Percentiles rank a stretch among this genome's conserved stretches.
These are phyloP conservation scores for Sherardia arvensis DNA, from an alignment of 257 asterid species.

Conservation along the genomic window DNA sequence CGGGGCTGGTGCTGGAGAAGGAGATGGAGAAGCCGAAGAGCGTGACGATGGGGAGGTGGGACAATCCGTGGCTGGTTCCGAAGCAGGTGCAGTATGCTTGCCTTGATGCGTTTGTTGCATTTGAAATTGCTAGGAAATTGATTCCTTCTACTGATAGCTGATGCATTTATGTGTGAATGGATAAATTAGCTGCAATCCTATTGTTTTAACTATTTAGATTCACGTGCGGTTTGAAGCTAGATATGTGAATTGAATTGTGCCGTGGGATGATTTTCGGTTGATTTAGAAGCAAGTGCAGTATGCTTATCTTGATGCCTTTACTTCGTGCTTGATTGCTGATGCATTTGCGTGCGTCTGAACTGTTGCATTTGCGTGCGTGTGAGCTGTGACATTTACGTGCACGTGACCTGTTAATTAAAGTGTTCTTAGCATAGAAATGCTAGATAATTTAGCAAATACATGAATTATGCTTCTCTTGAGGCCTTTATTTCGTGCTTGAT, in stretches of 20 bases:
- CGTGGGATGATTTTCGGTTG: constrained; percentile 23
- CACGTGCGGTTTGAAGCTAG: too few species aligned
- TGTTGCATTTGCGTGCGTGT: too few species aligned
- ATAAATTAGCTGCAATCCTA: background rate
- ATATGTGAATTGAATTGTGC: background rate
- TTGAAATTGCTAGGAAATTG: constrained; percentile 16
- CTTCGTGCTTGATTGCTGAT: background rate
- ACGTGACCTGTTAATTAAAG: too few species aligned
- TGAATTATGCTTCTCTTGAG: too few species aligned
- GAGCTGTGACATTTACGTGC: too few species aligned
- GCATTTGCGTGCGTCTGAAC: too few species aligned
- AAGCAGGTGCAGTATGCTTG: constrained; percentile 24
- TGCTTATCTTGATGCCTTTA: constrained; percentile 31
- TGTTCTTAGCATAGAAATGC: too few species aligned
- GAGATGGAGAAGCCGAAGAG: constrained; percentile 20
- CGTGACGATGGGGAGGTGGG: constrained; percentile 26
- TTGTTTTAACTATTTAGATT: background rate
- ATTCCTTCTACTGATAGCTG: constrained; percentile 5
- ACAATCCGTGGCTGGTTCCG: constrained; percentile 13
- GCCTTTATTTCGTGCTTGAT: too few species aligned
- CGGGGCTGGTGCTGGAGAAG: constrained; percentile 14
- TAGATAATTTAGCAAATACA: too few species aligned
- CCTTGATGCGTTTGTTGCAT: constrained; percentile 26
- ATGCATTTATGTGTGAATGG: background rate
- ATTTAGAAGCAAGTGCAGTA: constrained; percentile 12